Base-by-base conservation (phyloP, 1,284 basidiomycete species). In the Cutaneotrichosporon daszewskae region DNA sequence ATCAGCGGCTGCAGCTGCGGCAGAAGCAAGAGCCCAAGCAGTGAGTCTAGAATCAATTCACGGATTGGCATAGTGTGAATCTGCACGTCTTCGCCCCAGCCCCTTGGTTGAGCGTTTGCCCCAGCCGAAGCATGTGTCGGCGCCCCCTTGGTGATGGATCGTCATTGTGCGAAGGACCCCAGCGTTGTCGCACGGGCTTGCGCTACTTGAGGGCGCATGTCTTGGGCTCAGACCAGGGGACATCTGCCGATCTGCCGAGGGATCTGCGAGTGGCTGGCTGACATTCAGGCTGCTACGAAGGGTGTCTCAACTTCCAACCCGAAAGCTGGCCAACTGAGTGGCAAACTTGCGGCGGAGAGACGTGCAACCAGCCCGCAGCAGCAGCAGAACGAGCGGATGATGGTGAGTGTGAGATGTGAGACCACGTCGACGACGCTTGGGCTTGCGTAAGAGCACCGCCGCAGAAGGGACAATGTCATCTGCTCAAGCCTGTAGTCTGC, bases 231-330 rank as follows among this genome's bases (percentile, higher is more conserved):
- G n/a, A n/a, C n/a, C n/a, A n/a, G n/a, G n/a, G n/a, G n/a, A n/a
- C n/a, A n/a, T n/a, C n/a, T n/a, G n/a, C n/a, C n/a, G n/a, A n/a
- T n/a, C n/a, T n/a, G n/a, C n/a, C n/a, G 26, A 27, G 26, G 26
- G 9, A 9, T 14, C 22, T 32, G 27, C 28, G 16, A 1, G 4
- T 6, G 13, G 19, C 13, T 19, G 23, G 40, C 37, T 45, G 39
- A 54, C 49, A 40, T 40, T 28, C 41, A 70, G 68, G 61, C 60
- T 7, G 49, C 53, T n/a, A 55, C 43, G 5, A 64, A 67, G 42
- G 69, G 69, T 23, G 66, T 72, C 1, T 58, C 59, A 17, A 31
- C 51, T 1, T 48, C 58, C 7, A 71, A 70, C 45, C 61, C 66
- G 2, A 68, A 65, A 36, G 54, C 64, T 9, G 69, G 69, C 0